A percentile compares a stretch with the other conserved stretches of the same genome.
These are phyloP conservation scores for Gynochthodes officinalis DNA, from an alignment of 257 asterid genomes.

Conservation along the genomic window DNA sequence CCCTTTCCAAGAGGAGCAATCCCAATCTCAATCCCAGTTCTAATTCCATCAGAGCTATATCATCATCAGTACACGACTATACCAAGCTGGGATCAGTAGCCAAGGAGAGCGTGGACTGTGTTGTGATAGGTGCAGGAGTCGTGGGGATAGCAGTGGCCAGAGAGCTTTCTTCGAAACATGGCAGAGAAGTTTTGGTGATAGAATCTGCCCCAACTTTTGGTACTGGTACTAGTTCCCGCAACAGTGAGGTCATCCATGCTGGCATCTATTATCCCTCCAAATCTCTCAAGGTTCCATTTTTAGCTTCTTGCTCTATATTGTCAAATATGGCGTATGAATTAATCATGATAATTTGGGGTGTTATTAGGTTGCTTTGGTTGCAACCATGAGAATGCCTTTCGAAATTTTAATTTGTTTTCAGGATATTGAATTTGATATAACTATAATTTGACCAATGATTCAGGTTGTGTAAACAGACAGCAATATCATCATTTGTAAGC, in stretches of 20 bases:
- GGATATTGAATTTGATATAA: not conserved
- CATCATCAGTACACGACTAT: slow-evolving; percentile 6
- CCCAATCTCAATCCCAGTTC: not conserved
- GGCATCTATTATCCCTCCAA: slow-evolving; percentile 75
- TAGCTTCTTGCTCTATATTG: not conserved
- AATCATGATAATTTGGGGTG: not conserved
- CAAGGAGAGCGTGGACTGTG: slow-evolving; percentile 57
- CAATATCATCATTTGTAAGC: not conserved
- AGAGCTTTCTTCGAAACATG: slow-evolving; percentile 57
- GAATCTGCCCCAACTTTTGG: slow-evolving; percentile 85
- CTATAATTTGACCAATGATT: not conserved
- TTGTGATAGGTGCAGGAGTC: slow-evolving; percentile 87
- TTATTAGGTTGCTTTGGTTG: not conserved
- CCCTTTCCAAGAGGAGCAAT: not conserved
- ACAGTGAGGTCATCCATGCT: slow-evolving; percentile 90
- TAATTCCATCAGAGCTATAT: slow-evolving; percentile 13
- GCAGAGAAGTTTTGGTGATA: slow-evolving; percentile 68
- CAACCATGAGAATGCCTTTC: not conserved
- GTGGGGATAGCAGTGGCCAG: slow-evolving; percentile 91
- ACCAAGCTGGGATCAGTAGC: slow-evolving; percentile 32
- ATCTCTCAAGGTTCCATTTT: slow-evolving; percentile 59
- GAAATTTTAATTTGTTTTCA: not conserved
- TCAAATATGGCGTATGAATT: too few relatives aligned
- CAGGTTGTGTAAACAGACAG: not conserved
- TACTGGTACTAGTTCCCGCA: slow-evolving; percentile 76